Evolutionary conservation across 164 flowering plant species (phyloP).

Genomic region (Vitis rotundifolia): DNA sequence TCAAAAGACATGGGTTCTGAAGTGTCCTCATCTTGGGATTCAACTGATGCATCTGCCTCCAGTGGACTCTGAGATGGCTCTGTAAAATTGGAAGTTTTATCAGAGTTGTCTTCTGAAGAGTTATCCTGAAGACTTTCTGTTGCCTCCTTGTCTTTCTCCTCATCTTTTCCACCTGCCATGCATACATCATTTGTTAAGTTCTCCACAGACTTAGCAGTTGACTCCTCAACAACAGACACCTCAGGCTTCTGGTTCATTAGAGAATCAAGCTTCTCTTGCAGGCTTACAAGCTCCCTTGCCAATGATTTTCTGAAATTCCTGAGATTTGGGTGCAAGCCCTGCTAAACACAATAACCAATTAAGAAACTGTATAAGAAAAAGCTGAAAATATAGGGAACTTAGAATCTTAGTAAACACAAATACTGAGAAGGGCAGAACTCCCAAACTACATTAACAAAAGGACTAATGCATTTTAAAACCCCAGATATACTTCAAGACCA

Average conservation of each 20-base stretch:
- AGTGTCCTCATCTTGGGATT: background rate
- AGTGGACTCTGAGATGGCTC: background rate
- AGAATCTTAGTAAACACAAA: too few relatives aligned
- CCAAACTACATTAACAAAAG: too few relatives aligned
- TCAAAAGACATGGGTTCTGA: background rate
- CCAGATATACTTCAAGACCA: too few relatives aligned
- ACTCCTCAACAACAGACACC: background rate
- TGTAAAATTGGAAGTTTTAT: background rate
- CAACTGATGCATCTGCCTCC: background rate
- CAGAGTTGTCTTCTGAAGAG: background rate
- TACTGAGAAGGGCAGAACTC: too few relatives aligned
- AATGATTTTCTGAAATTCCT: slow-evolving; percentile 69
- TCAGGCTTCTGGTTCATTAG: slow-evolving; percentile 9
- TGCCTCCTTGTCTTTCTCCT: background rate
- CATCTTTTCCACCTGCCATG: background rate
- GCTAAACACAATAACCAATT: background rate
- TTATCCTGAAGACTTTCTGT: background rate
- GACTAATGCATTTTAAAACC: too few relatives aligned
- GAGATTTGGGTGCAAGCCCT: slow-evolving; percentile 62
- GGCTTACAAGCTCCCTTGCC: slow-evolving; percentile 61
- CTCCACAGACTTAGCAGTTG: background rate
- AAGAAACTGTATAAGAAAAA: background rate
- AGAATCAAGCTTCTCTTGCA: slow-evolving; percentile 71
- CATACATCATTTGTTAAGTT: background rate
- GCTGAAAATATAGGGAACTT: background rate